phyloP scores from a whole-genome alignment of 352 stramenopile species.

The Hyphochytrium catenoides region DNA sequence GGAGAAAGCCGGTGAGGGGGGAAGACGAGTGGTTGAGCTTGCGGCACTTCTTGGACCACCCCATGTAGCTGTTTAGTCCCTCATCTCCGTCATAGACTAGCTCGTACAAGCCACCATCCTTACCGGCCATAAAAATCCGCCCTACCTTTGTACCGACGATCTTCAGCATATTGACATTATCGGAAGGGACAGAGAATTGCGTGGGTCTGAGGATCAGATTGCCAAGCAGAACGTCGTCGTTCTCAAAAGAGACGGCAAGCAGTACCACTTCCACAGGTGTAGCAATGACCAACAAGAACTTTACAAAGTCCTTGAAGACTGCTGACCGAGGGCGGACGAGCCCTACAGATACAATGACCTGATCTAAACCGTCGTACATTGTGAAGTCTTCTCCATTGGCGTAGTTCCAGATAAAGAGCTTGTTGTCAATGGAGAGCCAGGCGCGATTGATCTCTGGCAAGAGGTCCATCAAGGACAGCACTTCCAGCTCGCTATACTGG shows the following conservation, averaged over 20 bases:
- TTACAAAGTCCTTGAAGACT: slow-evolving; percentile 77
- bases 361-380: slow-evolving; percentile 62
- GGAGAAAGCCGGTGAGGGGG: slow-evolving; percentile 40
- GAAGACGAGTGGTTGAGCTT: slow-evolving; percentile 75
- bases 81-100: slow-evolving; percentile 36
- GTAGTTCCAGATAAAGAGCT: slow-evolving; percentile 87
- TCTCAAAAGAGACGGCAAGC: slow-evolving; percentile 54
- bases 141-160: slow-evolving; percentile 59
- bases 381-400: slow-evolving; percentile 33
- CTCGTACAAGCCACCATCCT: slow-evolving; percentile 84
- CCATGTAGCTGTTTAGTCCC: slow-evolving; percentile 15
- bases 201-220: slow-evolving; percentile 37
- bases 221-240: slow-evolving; percentile 16
- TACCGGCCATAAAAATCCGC: slow-evolving; percentile 86
- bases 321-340: slow-evolving; percentile 52
- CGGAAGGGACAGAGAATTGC: slow-evolving; percentile 69
- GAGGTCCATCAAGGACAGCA: slow-evolving; percentile 66
- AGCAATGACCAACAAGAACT: slow-evolving; percentile 78
- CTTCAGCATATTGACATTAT: slow-evolving; percentile 73
- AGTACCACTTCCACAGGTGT: slow-evolving; percentile 83
- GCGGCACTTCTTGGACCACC: slow-evolving; percentile 44
- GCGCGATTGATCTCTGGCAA: slow-evolving; percentile 65
- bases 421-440: slow-evolving; percentile 83
- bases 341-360: slow-evolving; percentile 74
- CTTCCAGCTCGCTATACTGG: slow-evolving; percentile 32